A percentile compares a stretch with the other conserved stretches of the same genome.
Evolutionary conservation across 441 rosid species (phyloP).

Genomic region (Erysimum cheiri): DNA sequence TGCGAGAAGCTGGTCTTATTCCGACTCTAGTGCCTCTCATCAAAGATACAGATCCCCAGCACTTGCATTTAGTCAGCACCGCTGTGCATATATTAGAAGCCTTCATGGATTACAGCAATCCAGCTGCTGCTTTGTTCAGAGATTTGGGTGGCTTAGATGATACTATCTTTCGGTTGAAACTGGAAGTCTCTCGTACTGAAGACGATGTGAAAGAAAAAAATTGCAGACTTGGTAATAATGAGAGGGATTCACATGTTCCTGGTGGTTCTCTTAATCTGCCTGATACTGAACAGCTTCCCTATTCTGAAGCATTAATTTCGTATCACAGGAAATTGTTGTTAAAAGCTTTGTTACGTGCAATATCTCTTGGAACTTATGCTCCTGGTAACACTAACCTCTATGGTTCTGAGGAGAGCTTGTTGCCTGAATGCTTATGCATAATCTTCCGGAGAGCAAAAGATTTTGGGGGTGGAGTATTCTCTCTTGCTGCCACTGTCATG

Average conservation of each 20-base stretch:
- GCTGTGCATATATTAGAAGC: conserved; percentile 92
- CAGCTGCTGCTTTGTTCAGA: conserved; percentile 93
- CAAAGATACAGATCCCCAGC: conserved; percentile 92
- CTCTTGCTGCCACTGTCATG: conserved; percentile 96
- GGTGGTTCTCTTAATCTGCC: conserved; percentile 56
- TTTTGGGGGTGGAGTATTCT: conserved; percentile 97
- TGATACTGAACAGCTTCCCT: conserved; percentile 66
- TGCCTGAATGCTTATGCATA: conserved; percentile 86
- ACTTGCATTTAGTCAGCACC: conserved; percentile 88
- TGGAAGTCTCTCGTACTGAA: conserved; percentile 80
- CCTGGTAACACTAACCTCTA: conserved; percentile 85
- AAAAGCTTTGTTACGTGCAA: conserved; percentile 91
- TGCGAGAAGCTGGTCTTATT: conserved; percentile 97
- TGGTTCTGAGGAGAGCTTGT: conserved; percentile 89
- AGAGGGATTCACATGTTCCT: conserved; percentile 48
- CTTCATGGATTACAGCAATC: conserved; percentile 96
- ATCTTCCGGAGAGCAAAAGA: conserved; percentile 90
- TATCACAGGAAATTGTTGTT: conserved; percentile 76
- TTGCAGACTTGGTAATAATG: conserved; percentile 60
- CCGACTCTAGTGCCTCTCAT: conserved; percentile 95
- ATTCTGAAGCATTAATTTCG: conserved; percentile 89
- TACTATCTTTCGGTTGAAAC: conserved; percentile 81
- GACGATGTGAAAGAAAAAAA: conserved; percentile 58
- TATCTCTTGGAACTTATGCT: conserved; percentile 96
- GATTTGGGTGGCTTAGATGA: conserved; percentile 99